These are phyloP conservation scores for Adansonia grandidieri DNA, from an alignment of 441 rosid genomes.

Conservation along the genomic window DNA sequence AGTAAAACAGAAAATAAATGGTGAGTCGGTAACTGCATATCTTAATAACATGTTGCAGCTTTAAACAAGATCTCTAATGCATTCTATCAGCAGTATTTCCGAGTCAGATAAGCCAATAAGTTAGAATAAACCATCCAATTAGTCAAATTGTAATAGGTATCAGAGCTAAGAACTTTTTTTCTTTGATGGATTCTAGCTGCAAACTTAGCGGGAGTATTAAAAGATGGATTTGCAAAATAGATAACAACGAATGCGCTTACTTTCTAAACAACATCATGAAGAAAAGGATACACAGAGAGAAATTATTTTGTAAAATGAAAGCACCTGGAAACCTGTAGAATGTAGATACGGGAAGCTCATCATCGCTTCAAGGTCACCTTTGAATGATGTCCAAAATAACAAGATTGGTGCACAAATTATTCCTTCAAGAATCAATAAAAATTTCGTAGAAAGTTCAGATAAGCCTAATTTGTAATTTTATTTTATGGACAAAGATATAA, in stretches of 20 bases:
- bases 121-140: neutral
- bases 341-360: constrained; percentile 52
- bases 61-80: neutral
- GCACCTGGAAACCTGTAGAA: constrained; percentile 58
- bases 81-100: neutral
- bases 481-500: neutral
- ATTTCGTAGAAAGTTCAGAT: constrained; percentile 8
- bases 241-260: neutral
- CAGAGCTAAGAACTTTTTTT: neutral
- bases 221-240: constrained; percentile 16
- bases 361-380: constrained; percentile 49
- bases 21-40: neutral
- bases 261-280: constrained; percentile 11
- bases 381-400: constrained; percentile 54
- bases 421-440: constrained; percentile 33
- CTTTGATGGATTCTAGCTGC: neutral
- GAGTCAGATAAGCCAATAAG: neutral
- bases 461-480: neutral
- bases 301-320: constrained; percentile 21
- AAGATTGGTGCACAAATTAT: constrained; percentile 50
- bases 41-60: neutral
- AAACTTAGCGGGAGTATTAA: neutral
- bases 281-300: neutral
- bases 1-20: neutral
- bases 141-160: neutral